Conservation (phyloP, 306 rosid genomes). For the Glycine latifolia region DNA sequence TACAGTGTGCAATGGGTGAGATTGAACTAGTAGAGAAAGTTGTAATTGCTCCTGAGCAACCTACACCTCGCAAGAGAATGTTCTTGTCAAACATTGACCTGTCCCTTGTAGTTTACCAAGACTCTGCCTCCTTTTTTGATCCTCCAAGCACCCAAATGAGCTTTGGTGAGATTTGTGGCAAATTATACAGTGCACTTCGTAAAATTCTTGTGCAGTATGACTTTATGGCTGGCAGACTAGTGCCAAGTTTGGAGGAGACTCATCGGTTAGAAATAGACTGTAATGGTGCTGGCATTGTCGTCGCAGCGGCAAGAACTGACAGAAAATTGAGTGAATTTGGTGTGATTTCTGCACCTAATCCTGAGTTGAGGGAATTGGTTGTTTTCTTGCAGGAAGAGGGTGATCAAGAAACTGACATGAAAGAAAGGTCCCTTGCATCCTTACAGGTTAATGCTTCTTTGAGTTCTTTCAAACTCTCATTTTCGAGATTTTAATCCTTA, state of each 20-base stretch:
- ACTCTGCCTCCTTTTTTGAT: slow-evolving; percentile 63
- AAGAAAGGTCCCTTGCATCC: slow-evolving; percentile 51
- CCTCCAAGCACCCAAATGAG: slow-evolving; percentile 50
- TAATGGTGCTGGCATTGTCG: slow-evolving; percentile 60
- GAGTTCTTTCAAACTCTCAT: too few species aligned
- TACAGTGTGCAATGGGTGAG: slow-evolving; percentile 33
- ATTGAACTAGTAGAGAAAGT: slow-evolving; percentile 58
- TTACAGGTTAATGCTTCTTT: slow-evolving; percentile 52
- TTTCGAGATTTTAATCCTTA: too few species aligned
- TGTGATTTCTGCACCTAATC: slow-evolving; percentile 52
- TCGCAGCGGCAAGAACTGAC: slow-evolving; percentile 52
- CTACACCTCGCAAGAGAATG: slow-evolving; percentile 45
- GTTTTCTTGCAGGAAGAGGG: slow-evolving; percentile 49
- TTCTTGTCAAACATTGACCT: slow-evolving; percentile 68
- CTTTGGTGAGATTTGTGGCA: slow-evolving; percentile 50
- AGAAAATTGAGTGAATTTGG: slow-evolving; percentile 56
- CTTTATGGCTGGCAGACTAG: slow-evolving; percentile 60
- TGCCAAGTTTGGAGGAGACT: slow-evolving; percentile 46
- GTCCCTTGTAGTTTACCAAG: slow-evolving; percentile 62
- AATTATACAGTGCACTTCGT: slow-evolving; percentile 46
- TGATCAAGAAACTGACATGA: slow-evolving; percentile 46
- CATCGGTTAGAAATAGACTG: slow-evolving; percentile 60
- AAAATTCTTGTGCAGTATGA: slow-evolving; percentile 56
- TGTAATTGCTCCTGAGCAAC: slow-evolving; percentile 49
- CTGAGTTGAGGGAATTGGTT: slow-evolving; percentile 50